Base-by-base conservation (phyloP, 2,329 filamentous ascomycete species). In the Alternaria atra region DNA sequence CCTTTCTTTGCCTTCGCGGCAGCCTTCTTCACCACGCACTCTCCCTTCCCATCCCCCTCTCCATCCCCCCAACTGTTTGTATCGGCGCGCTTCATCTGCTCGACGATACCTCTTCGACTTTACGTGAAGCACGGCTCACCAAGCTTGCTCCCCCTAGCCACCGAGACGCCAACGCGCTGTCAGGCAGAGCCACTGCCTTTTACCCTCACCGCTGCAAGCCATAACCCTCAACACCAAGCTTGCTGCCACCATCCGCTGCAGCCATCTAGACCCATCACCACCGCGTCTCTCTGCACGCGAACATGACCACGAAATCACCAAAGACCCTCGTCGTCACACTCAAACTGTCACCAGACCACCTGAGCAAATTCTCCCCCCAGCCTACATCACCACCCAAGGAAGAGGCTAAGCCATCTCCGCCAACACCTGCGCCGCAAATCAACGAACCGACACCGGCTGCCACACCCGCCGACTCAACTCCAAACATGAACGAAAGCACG, bases 401-500 rank as follows among this genome's bases (percentile, higher is more conserved):
- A 50, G 63, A 68, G 48, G 68, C 77, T 48, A 80, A 82, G 60
- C 76, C 80, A 37, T 77, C 78, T 43, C 76, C 80, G 40, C 71
- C 75, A 53, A 79, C 78, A 34, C 73, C 75, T n/a, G 69, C 72
- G 32, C 65, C 76, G 42, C 72, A 71, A 37, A 69, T 75, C 63
- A 70, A 75, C 69, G 76, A 79, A 60, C 67, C 77, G 8, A 70
- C 80, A 15, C 75, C 80, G 5, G 59, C 67, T 55, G 73, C 73
- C 61, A 80, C 80, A 29, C 80, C 80, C 13, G 78, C 80, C 54
- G 82, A 84, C 51, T 79, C 80, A 32, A 74, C 78, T 17, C 68
- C 77, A 50, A 64, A 69, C 55, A 59, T 72, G 61, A 75, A 76
- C 60, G 72, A 67, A 60, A 64, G 69, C 64, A 79, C 79, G 46